These are phyloP conservation scores for Cladophialophora exuberans DNA, from an alignment of 2,329 filamentous ascomycete species.

Conservation along the genomic window DNA sequence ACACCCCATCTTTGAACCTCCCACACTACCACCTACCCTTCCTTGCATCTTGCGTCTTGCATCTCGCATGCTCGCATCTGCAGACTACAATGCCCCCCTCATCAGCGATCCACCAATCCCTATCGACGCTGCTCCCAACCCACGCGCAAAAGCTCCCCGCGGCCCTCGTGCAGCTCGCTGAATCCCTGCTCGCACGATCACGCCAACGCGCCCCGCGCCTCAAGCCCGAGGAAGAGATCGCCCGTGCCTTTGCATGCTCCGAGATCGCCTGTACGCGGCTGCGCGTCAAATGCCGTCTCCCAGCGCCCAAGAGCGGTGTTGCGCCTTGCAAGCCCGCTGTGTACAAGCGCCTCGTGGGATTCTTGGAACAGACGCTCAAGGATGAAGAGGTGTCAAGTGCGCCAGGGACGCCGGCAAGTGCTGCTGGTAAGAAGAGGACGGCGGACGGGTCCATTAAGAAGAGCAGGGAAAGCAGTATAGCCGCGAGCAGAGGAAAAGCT, in stretches of 20 bases:
- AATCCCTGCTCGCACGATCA: constrained; percentile 78
- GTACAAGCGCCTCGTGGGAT: constrained; percentile 81
- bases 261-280: constrained; percentile 88
- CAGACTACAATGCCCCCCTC: constrained; percentile 19
- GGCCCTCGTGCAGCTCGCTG: constrained; percentile 71
- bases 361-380: constrained; percentile 74
- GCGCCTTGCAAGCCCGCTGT: constrained; percentile 78
- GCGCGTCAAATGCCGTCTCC: constrained; percentile 75
- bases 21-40: too few relatives aligned
- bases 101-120: constrained; percentile 70
- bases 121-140: constrained; percentile 69
- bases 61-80: too few relatives aligned
- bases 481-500: background rate
- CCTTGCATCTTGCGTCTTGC: too few relatives aligned
- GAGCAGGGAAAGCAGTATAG: background rate
- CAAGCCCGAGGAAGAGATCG: constrained; percentile 84
- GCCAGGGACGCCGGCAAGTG: constrained; percentile 35
- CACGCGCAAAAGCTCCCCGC: constrained; percentile 56
- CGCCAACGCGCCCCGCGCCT: constrained; percentile 74
- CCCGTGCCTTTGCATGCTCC: constrained; percentile 80
- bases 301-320: constrained; percentile 66
- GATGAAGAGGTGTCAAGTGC: constrained; percentile 38
- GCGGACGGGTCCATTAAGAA: constrained; percentile 22
- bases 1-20: too few relatives aligned
- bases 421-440: constrained; percentile 26